Percentiles rank a stretch among this genome's conserved stretches.
Evolutionary conservation across 305 asterid genomes (phyloP).

Genomic region (Fraxinus velutina): DNA sequence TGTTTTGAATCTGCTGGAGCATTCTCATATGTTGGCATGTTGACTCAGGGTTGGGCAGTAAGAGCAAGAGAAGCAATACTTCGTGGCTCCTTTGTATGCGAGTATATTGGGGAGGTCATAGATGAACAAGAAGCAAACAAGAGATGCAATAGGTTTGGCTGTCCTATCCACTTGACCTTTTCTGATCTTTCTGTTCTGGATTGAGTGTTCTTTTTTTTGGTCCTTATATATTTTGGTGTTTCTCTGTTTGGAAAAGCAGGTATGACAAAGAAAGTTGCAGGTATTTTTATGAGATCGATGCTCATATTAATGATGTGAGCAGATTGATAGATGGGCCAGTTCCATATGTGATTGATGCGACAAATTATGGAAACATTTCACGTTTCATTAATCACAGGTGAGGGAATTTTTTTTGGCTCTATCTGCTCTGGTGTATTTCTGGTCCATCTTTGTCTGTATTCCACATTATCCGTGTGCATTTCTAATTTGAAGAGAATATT

Average conservation of each 20-base stretch:
- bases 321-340: conserved; percentile 75
- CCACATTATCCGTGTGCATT: background rate
- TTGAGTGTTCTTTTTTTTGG: background rate
- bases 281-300: conserved; percentile 70
- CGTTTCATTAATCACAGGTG: conserved; percentile 97
- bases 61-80: conserved; percentile 79
- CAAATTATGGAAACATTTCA: conserved; percentile 81
- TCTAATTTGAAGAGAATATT: background rate
- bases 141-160: conserved; percentile 65
- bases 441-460: background rate
- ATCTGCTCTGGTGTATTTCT: conserved; percentile 3
- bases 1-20: conserved; percentile 18
- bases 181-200: background rate
- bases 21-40: conserved; percentile 13
- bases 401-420: conserved; percentile 18
- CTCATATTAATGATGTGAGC: conserved; percentile 74
- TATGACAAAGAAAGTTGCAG: conserved; percentile 55
- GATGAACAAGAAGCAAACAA: conserved; percentile 79
- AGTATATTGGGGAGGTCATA: conserved; percentile 90
- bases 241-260: conserved; percentile 42
- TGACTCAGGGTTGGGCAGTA: conserved; percentile 95
- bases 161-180: conserved; percentile 8
- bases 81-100: conserved; percentile 95
- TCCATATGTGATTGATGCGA: conserved; percentile 76
- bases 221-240: conserved; percentile 8